Base-by-base conservation (phyloP, 768 basidiomycete genomes). In the Sistotremastrum suecicum region DNA sequence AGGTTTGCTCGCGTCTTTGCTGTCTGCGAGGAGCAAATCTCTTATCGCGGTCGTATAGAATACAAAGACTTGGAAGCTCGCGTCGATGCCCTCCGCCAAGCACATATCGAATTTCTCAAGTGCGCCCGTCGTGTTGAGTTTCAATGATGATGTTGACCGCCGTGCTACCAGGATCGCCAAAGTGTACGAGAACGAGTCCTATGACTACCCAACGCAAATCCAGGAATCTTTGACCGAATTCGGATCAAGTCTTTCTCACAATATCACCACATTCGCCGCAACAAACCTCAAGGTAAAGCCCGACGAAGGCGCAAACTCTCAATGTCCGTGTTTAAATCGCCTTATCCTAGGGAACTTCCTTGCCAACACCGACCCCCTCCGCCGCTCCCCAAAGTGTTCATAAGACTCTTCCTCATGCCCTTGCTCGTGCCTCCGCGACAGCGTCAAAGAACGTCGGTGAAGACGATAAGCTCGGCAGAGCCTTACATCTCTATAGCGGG, bases 371-470 rank as follows among this genome's bases (percentile, higher is more conserved):
- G 11, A 63, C 74, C 3, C 76, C 80, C 12, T 56, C 76, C 39
- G 63, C 78, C 0, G 68, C 76, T 2, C 71, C 75, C 28, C 64
- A 67, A 2, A 58, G 66, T 30, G 82, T 81, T 55, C 90, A 91
- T 70, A 98, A 98, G 78, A 98, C 95, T 0, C 82, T 98, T 44
- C 88, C 95, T 0, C 95, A 98, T 55, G 94, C 95, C 0, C 75
- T 98, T 44, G 73, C 80, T 12, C 83, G 95, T 43, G 82, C 92
- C 0, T 78, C 91, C 0, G 72, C 76, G 35, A 57, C 66, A 6
- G 85, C 79, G 0, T 71, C 78, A 2, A 60, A 59, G 4, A 62
- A 66, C 30, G 63, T 68, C 4, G 69, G 66, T 29, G 63, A 68
- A 1, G 72, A 76, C 1, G 80, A 86, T 53, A 76, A 80, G 52